Evolutionary conservation across 352 stramenopile species (phyloP), one percentile per base, ranked within the genome.

Genomic region (Globisporangium spiculum): DNA sequence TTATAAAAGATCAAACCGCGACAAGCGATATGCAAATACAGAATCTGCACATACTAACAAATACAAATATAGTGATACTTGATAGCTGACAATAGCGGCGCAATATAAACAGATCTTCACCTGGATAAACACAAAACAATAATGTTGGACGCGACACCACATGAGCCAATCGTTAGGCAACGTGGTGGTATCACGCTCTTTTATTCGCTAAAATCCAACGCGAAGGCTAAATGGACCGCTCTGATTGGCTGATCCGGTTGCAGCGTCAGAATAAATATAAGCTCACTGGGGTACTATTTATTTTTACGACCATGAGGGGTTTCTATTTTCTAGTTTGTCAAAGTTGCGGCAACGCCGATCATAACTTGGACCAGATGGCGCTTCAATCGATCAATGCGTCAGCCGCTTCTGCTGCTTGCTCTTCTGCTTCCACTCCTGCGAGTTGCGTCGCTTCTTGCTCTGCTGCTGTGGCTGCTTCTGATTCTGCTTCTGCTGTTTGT

Each of bases 341-440:
- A 24, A 27, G 24, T n/a, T 32, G 26, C n/a, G 24, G 26, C 26
- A 22, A 26, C 16, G 26, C 44, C 54, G 38, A 44, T 44, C 26
- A 22, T 36, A 52, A 60, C 14, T 10, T 60, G 27, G 54, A 60
- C 18, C 54, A 60, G 20, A 1, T 50, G 32, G 32, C 22, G n/a
- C 32, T n/a, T 27, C 6, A 41, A n/a, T 24, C 1, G 57, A 38
- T 60, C 57, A 50, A n/a, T 66, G 66, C 20, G 56, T 66, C 24
- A 48, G 30, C 9, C 36, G 32, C 18, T 65, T 65, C 41, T 52
- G 66, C 48, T 71, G 61, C 52, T 60, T 60, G 18, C 26, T 55
- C 44, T 71, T 66, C 22, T 48, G 26, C 22, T 61, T 67, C 32
- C 59, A 59, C 8, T 71, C 36, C 50, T 50, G 34, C 18, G 61